phyloP scores from a whole-genome alignment of 2,329 filamentous ascomycete genomes.

The Chaetomiaceae sp. region DNA sequence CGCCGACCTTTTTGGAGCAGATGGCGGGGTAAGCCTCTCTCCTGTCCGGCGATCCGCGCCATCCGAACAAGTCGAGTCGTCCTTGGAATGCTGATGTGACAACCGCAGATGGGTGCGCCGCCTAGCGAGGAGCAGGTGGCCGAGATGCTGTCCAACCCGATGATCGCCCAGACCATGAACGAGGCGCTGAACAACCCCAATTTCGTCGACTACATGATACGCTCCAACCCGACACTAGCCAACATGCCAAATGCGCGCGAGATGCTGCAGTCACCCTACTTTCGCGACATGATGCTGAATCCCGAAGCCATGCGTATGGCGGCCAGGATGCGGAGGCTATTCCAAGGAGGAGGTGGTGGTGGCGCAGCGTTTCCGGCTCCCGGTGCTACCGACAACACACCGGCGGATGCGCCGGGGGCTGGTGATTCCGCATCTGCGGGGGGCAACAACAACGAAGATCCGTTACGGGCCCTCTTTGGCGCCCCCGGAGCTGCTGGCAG shows the following conservation, averaged over 20 bases:
- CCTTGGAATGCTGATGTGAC: constrained; percentile 8
- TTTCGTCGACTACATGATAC: constrained; percentile 90
- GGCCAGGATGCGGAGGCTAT: constrained; percentile 71
- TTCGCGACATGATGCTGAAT: constrained; percentile 89
- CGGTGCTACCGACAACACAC: constrained; percentile 82
- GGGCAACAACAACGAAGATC: constrained; percentile 37
- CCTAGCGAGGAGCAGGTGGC: constrained; percentile 74
- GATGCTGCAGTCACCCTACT: constrained; percentile 80
- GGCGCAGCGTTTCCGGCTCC: constrained; percentile 74
- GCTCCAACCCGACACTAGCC: constrained; percentile 77
- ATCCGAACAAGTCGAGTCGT: not conserved
- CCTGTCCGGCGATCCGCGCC: not conserved
- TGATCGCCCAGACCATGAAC: constrained; percentile 80
- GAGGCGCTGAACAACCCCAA: constrained; percentile 94
- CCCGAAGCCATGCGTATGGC: constrained; percentile 78
- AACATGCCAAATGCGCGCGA: constrained; percentile 70
- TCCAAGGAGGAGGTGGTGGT: constrained; percentile 42
- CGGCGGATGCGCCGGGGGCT: constrained; percentile 35
- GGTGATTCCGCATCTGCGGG: constrained; percentile 26
- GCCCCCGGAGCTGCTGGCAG: not conserved
- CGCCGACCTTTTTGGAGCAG: constrained; percentile 83
- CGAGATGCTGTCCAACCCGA: constrained; percentile 81
- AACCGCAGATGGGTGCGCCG: constrained; percentile 81
- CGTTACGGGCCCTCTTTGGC: constrained; percentile 35
- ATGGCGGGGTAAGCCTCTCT: constrained; percentile 71